These are phyloP conservation scores for Eucalyptus sp. DNA, from an alignment of 345 rosid genomes.

Conservation along the genomic window DNA sequence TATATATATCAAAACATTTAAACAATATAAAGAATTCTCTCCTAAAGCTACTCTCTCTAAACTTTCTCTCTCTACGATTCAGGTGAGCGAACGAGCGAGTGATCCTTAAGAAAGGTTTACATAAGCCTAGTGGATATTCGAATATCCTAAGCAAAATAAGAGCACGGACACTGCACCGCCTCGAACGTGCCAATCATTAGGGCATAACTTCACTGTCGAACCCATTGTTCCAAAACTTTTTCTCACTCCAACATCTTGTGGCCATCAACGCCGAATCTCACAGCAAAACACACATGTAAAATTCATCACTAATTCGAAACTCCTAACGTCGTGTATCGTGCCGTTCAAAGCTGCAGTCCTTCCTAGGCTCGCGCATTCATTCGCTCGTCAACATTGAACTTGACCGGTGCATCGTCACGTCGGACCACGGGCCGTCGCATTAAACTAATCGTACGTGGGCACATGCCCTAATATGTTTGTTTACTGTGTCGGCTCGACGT, in stretches of 20 bases:
- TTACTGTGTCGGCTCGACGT: not conserved
- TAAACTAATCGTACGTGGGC: not conserved
- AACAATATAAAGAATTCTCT: not conserved
- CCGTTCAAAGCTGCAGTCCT: not conserved
- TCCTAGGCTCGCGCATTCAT: not conserved
- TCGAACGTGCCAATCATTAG: not conserved
- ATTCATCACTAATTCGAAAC: not conserved
- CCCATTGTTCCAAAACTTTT: not conserved
- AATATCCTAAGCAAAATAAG: not conserved
- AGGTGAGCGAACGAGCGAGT: rapidly evolving
- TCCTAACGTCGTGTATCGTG: not conserved
- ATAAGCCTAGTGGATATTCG: rapidly evolving
- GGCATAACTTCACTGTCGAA: not conserved
- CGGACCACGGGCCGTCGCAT: not conserved
- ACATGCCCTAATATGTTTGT: not conserved
- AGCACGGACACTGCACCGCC: not conserved
- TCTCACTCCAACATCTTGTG: not conserved
- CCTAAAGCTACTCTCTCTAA: too few relatives aligned
- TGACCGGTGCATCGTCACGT: not conserved
- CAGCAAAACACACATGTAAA: not conserved
- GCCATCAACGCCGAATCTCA: not conserved
- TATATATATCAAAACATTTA: too few relatives aligned
- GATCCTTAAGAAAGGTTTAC: too few relatives aligned
- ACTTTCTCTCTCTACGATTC: rapidly evolving
- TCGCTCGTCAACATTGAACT: not conserved